Evolutionary conservation across 2,329 filamentous ascomycete species (phyloP), one percentile per base, ranked within the genome.

Genomic region (Trichophyton rubrum): DNA sequence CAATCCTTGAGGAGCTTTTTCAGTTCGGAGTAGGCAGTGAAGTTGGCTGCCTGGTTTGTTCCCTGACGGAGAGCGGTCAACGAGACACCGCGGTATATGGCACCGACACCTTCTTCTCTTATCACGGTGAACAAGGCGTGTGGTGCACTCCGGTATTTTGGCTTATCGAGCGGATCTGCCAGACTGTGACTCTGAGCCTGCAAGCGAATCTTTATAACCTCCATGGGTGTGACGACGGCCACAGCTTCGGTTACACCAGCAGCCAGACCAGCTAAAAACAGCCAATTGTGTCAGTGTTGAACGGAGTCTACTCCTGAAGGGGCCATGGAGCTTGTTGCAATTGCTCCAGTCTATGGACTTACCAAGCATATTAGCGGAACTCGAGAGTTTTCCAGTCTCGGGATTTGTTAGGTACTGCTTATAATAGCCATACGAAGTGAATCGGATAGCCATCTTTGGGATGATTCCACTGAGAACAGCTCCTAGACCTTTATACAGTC

Each of bases 401-500:
- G 82, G 77, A 73, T 89, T 80, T 49, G 89, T 85, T 24, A 96
- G 80, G 63, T 87, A 64, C 72, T 90, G 85, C 82, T 97, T 97
- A 77, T 97, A 99, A 72, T 83, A 85, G 75, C 97, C 93, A 75
- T 97, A 99, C 60, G 89, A 95, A 56, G 92, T 96, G 78, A 99
- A 99, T 43, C 93, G 89, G 73, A 97, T 99, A 63, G 93, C 93
- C 93, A 99, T 99, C 78, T 99, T 99, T 60, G 93, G 93, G 22
- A 99, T 85, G 73, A 99, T 99, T 66, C 93, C 93, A 24, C 91
- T 96, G 62, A 97, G 75, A 47, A 99, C 93, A 60, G 93, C 93
- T 64, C 93, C 93, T n/a, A 99, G 83, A 66, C 93, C 93, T 79
- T 99, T 99, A 82, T 99, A 99, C 62, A 99, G 79, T 65, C 88